A percentile compares a stretch with the other conserved stretches of the same genome.
Evolutionary conservation across 2,329 filamentous ascomycete species (phyloP).

Genomic region (Piedraia hortae): DNA sequence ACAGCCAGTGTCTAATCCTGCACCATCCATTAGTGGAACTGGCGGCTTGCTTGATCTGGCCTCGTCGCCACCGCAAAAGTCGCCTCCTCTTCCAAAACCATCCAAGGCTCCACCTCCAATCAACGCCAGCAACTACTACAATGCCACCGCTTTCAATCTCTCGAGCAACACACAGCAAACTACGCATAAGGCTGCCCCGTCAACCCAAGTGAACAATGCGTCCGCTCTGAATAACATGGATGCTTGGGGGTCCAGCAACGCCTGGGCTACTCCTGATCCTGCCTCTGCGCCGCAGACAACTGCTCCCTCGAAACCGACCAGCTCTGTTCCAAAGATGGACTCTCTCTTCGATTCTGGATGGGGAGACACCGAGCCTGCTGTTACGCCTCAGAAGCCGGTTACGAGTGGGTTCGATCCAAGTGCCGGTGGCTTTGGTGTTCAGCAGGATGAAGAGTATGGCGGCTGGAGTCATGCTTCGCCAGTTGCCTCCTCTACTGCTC

Average conservation of each 20-base stretch:
- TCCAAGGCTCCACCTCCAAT: conserved; percentile 11
- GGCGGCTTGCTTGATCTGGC: conserved; percentile 63
- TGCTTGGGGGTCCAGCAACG: conserved; percentile 59
- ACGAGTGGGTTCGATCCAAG: conserved; percentile 1
- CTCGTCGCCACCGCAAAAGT: conserved; percentile 5
- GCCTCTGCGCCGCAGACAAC: conserved; percentile 15
- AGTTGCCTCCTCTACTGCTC: conserved; percentile 15
- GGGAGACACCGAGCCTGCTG: conserved; percentile 32
- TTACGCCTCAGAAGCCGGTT: conserved; percentile 16
- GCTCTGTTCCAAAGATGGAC: conserved; percentile 4
- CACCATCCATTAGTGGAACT: conserved; percentile 24
- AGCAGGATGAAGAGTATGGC: conserved; percentile 83
- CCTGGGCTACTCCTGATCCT: conserved; percentile 43
- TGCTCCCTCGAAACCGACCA: conserved; percentile 12
- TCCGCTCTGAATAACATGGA: conserved; percentile 30
- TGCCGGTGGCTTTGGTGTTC: conserved; percentile 24
- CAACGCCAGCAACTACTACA: conserved; percentile 13
- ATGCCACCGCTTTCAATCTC: conserved; percentile 59
- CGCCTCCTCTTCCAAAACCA: conserved; percentile 7
- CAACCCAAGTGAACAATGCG: conserved; percentile 11
- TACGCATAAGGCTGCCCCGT: conserved; percentile 10
- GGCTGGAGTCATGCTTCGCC: conserved; percentile 57
- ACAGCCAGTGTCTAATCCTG: conserved; percentile 4
- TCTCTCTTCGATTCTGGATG: conserved; percentile 21
- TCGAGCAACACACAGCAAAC: conserved; percentile 20